phyloP scores from a whole-genome alignment of 1,284 basidiomycete genomes.

The Malassezia sp. region DNA sequence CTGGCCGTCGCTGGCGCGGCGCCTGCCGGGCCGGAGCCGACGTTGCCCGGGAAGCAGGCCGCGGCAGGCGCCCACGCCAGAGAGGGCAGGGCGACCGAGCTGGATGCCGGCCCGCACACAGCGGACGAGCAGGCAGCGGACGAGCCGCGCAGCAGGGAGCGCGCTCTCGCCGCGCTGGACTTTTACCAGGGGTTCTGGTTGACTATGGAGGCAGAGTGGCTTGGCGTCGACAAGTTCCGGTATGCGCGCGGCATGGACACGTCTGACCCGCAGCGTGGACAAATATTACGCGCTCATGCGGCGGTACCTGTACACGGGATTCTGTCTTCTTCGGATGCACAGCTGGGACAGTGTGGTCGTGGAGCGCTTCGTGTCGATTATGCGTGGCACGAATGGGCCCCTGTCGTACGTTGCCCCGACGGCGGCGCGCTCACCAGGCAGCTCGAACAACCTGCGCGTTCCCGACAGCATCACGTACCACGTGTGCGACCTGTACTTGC shows the following conservation, averaged over 20 bases:
- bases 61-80: no score
- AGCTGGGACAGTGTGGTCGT: conserved; percentile 56
- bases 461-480: conserved; percentile 62
- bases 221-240: conserved; percentile 16
- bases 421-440: conserved; percentile 16
- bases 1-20: conserved; percentile 17
- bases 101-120: not conserved
- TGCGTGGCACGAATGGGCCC: conserved; percentile 17
- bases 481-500: conserved; percentile 75
- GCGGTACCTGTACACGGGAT: conserved; percentile 71
- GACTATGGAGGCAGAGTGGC: conserved; percentile 53
- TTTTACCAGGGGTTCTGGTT: conserved; percentile 15
- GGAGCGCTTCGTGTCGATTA: conserved; percentile 11
- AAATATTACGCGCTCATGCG: conserved; percentile 93
- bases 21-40: no score
- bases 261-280: conserved; percentile 51
- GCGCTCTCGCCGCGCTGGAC: conserved; percentile 13
- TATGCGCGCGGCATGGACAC: not conserved
- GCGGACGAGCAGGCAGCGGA: not conserved
- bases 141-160: not conserved
- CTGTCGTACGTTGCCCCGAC: conserved; percentile 7
- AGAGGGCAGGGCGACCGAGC: not conserved
- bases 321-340: conserved; percentile 62
- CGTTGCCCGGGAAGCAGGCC: no score
- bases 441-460: conserved; percentile 56